Base-by-base conservation (phyloP, 1,139 yeast genomes). In the Blastobotrys raffinosifermentans region DNA sequence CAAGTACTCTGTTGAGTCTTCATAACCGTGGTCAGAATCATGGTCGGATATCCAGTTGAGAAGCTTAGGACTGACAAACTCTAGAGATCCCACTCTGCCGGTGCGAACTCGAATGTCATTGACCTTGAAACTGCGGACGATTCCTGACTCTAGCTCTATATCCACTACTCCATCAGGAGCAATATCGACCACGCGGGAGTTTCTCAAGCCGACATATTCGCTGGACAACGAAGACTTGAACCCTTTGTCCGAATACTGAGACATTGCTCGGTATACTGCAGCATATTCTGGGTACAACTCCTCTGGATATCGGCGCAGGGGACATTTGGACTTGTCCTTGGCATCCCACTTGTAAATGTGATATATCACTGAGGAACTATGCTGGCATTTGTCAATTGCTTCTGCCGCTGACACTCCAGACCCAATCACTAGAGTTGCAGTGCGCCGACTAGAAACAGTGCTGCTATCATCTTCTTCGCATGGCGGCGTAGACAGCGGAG, bases 401-500 rank as follows among this genome's bases (percentile, higher is more conserved):
- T 60, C 65, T 2, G 65, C 65, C 1, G 65, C 64, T 4, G 63
- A 55, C 19, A 60, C 58, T 2, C 65, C 65, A 1, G 62, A 49
- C 1, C 65, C 65, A n/a, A 60, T 40, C 1, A 60, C 51, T n/a
- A 60, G 48, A 2, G 51, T 40, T 2, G 55, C 13, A 18, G 32
- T 13, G 19, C 14, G 8, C 19, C n/a, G 17, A 14, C 22, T 8
- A 6, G 15, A 10, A 6, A 8, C 27, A 25, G 13, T 10, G 6
- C 14, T 6, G 9, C 8, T n/a, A n/a, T 8, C n/a, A 8, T 21
- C 19, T n/a, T 30, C 32, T 26, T 43, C 47, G 21, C 34, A 26
- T 23, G 48, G 48, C 9, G 48, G 48, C 2, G 48, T 45, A n/a
- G 40, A 34, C 22, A 44, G 18, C 10, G 49, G 49, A 4, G 49